Conservation (phyloP, 305 asterid genomes). For the Coffea humblotiana region DNA sequence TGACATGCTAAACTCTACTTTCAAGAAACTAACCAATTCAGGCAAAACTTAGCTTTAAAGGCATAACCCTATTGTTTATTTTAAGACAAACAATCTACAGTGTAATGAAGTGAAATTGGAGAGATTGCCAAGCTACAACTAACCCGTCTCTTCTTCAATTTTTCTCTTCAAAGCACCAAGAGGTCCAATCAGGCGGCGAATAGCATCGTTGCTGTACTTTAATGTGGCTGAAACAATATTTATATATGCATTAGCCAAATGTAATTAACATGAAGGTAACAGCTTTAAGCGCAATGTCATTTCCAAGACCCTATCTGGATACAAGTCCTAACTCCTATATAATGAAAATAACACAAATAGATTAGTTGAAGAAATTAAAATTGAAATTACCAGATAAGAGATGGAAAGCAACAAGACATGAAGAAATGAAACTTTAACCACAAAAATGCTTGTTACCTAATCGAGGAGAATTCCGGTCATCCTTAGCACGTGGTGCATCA, state of each 20-base stretch:
- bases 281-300: too few relatives aligned
- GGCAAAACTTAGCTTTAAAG: background rate
- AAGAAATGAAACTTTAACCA: slow-evolving; percentile 1
- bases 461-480: slow-evolving; percentile 71
- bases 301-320: background rate
- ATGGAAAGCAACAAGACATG: background rate
- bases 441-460: slow-evolving; percentile 45
- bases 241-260: slow-evolving; percentile 7
- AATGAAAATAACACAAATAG: background rate
- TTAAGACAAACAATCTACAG: background rate
- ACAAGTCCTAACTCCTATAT: background rate
- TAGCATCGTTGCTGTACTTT: slow-evolving; percentile 81
- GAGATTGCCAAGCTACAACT: background rate
- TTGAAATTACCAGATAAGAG: background rate
- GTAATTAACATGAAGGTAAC: background rate
- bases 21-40: too few relatives aligned
- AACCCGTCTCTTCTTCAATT: slow-evolving; percentile 96
- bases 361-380: background rate
- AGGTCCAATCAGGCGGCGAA: slow-evolving; percentile 95
- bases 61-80: background rate
- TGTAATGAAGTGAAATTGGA: background rate
- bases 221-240: slow-evolving; percentile 51
- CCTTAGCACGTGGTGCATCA: slow-evolving; percentile 70
- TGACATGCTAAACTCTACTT: background rate
- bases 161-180: slow-evolving; percentile 87